Evolutionary conservation across 2,329 filamentous ascomycete genomes (phyloP), one percentile per base, ranked within the genome.

Genomic region (Fusarium sp.): DNA sequence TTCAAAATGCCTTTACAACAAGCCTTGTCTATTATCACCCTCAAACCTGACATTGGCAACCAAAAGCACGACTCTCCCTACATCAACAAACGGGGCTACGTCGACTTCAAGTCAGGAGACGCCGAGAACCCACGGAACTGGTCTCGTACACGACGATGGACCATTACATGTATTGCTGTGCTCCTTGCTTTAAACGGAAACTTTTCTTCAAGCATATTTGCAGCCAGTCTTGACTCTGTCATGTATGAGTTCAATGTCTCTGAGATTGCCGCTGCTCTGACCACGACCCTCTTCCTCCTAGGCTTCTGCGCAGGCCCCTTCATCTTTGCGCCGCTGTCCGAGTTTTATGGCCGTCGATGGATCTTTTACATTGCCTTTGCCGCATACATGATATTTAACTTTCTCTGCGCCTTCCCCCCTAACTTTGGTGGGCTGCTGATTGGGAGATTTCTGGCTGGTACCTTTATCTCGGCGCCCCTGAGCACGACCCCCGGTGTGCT

Each of bases 271-370:
- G 86, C 86, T 0, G 84, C 84, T 2, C 81, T 90, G 10, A 87
- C 87, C 2, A 86, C 89, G 50, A 88, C 87, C 0, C 77, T 90
- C 11, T 90, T 90, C 73, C 81, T 90, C 30, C 82, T 90, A 5
- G 88, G 82, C 5, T 92, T 91, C 79, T 88, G 87, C 70, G 85
- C 87, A 3, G 90, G 90, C 0, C 90, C 90, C 0, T 81, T 92
- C 4, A 58, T 90, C 3, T 91, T 89, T 74, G 89, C 89, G 1
- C 90, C 89, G 0, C 76, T 90, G 22, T 88, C 85, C 40, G 89
- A 91, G 78, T 88, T 90, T 66, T 90, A 88, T 77, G 88, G 89
- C 14, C 83, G 88, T 9, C 77, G 87, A 73, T 87, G 84, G 83
- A 85, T 90, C 56, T 88, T 90, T 72, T 86, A 88, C 77, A 79